Evolutionary conservation across 2,329 filamentous ascomycete genomes (phyloP), one percentile per base, ranked within the genome.

Genomic region (Microcyclospora pomicola): DNA sequence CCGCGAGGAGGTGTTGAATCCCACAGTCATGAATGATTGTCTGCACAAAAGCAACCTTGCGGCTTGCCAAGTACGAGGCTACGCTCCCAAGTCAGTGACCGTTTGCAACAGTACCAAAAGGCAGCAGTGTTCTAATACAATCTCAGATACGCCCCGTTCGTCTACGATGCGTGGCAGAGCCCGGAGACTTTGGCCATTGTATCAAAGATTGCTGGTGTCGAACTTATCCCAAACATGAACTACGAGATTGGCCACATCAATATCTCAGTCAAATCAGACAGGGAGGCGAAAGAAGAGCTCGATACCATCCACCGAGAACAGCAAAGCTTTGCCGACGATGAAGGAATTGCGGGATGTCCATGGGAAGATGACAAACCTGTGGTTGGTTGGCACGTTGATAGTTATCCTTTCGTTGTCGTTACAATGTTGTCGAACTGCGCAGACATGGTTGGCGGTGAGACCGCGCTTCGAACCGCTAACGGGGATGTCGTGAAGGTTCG

Each of bases 401-500:
- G 70, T 50, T 79, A 76, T 50, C 74, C 75, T 0, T 80, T 79
- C 50, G 75, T 80, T n/a, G 79, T 74, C 46, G 75, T 80, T n/a
- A 65, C 69, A 6, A 80, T 80, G 44, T 64, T 80, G 19, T 75
- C 71, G 28, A 74, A 80, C 49, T 77, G 73, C 45, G 67, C 64
- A 0, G 60, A 63, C 29, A 80, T 80, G 75, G 59, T 75, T 10
- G 76, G 76, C 9, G 75, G 76, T 3, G 76, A 80, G 56, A 80
- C 75, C 1, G 74, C 71, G 2, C 53, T 80, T n/a, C 63, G 66
- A 29, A 74, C 63, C 1, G 67, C 61, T 1, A 61, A 62, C 15
- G 72, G 72, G 2, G 64, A 71, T 2, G 61, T 75, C 12, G 54
- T 73, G 42, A 75, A 75, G 53, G 68, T 77, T 33, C 65, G 73